Evolutionary conservation across 179 eudicot genomes (phyloP).

Genomic region (Sideroxylon spinosum): DNA sequence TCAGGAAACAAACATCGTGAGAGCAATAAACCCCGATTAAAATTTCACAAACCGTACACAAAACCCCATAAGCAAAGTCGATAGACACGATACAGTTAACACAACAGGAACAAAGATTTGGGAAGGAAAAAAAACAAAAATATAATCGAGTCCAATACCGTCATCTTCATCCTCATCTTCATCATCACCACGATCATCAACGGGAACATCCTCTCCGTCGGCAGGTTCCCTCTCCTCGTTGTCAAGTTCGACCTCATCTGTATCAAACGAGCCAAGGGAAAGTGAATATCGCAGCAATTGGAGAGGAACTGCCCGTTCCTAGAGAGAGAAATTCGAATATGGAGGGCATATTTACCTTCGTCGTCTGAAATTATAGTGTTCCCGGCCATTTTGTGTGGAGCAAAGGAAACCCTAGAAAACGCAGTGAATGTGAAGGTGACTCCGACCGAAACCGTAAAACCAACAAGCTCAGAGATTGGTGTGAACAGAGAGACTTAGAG

Average conservation of each 20-base stretch:
- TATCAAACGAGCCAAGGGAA: background rate
- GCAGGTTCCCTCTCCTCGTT: conserved; percentile 61
- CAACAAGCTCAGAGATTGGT: no score
- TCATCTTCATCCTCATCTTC: conserved; percentile 71
- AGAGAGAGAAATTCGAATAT: background rate
- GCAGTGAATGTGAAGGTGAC: background rate
- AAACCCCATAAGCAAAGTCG: background rate
- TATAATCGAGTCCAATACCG: conserved; percentile 26
- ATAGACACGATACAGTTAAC: background rate
- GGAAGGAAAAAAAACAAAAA: background rate
- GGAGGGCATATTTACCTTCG: conserved; percentile 45
- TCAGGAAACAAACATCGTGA: background rate
- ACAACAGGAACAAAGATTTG: background rate
- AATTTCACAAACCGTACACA: background rate
- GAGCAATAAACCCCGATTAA: background rate
- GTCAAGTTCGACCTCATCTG: conserved; percentile 59
- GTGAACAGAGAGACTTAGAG: no score
- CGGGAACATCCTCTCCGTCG: conserved; percentile 30
- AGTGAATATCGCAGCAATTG: background rate
- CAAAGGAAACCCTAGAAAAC: conserved; percentile 21
- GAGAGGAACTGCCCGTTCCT: background rate
- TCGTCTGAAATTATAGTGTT: conserved; percentile 58
- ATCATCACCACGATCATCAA: conserved; percentile 24
- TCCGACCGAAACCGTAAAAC: no score
- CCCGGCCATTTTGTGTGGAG: conserved; percentile 41